A percentile compares a stretch with the other conserved stretches of the same genome.
Conservation (phyloP, 257 asterid genomes). For the Misopates orontium region DNA sequence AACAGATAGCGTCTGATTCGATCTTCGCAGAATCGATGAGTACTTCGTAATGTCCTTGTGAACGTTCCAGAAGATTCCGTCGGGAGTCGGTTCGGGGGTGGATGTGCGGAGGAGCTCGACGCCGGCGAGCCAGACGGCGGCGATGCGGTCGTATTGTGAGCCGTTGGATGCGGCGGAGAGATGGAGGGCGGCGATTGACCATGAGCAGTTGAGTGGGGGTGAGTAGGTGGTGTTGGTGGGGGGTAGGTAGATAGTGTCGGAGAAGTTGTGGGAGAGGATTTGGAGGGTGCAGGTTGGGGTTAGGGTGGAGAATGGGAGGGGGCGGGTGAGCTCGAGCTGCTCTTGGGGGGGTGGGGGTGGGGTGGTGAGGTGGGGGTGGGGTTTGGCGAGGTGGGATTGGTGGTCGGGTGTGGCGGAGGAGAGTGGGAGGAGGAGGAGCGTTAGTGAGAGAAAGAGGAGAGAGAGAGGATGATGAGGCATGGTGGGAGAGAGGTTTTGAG, state of each 20-base stretch:
- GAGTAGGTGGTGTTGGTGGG: conserved; percentile 48
- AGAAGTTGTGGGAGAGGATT: no score
- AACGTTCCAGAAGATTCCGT: conserved; percentile 66
- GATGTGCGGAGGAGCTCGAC: conserved; percentile 85
- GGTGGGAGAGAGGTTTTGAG: no score
- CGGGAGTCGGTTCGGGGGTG: conserved; percentile 72
- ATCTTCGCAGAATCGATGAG: conserved; percentile 50
- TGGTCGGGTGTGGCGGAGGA: conserved; percentile 31
- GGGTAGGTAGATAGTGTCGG: neutral
- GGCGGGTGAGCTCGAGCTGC: conserved; percentile 52
- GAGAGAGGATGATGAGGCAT: conserved; percentile 1
- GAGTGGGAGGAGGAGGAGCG: conserved; percentile 29
- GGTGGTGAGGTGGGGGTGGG: conserved; percentile 20
- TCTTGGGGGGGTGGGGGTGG: conserved; percentile 33
- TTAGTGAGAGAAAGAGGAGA: conserved; percentile 23
- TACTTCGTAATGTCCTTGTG: conserved; percentile 71
- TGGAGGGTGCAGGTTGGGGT: no score
- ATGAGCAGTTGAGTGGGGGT: conserved; percentile 60
- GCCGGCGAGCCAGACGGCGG: conserved; percentile 85
- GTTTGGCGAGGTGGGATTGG: conserved; percentile 32
- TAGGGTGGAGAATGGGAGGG: conserved; percentile 48
- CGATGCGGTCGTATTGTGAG: conserved; percentile 77
- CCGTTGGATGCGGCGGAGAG: conserved; percentile 68
- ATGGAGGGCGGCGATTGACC: conserved; percentile 66
- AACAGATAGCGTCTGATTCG: conserved; percentile 56